Conservation (phyloP, 768 basidiomycete genomes). For the Suillus hirtellus region DNA sequence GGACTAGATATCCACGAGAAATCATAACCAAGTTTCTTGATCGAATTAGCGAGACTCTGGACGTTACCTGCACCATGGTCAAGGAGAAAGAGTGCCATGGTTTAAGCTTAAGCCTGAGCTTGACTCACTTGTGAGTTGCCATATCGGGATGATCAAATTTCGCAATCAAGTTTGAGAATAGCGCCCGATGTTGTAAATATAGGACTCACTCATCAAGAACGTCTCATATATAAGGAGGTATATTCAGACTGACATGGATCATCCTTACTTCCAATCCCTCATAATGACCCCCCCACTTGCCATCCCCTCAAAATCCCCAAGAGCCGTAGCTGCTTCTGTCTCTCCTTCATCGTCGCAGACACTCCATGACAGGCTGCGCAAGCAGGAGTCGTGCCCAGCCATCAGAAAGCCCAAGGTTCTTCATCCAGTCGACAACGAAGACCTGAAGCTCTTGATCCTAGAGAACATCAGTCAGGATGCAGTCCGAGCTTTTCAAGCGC, state of each 20-base stretch:
- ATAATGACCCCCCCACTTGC: constrained; percentile 50
- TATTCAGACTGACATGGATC: constrained; percentile 15
- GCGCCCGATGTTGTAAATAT: neutral
- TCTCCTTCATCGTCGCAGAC: constrained; percentile 48
- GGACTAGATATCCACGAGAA: constrained; percentile 87
- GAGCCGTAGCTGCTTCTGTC: constrained; percentile 48
- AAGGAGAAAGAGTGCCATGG: constrained; percentile 78
- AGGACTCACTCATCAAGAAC: neutral
- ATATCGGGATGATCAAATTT: constrained; percentile 14
- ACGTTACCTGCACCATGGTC: constrained; percentile 98
- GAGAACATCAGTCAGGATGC: constrained; percentile 97
- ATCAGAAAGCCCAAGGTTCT: constrained; percentile 67
- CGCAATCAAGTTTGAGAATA: neutral
- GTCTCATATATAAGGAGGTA: constrained; percentile 15
- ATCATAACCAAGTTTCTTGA: constrained; percentile 77
- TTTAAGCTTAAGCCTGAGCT: neutral
- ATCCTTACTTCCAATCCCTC: constrained; percentile 17
- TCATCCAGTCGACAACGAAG: constrained; percentile 81
- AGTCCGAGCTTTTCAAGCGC: constrained; percentile 70
- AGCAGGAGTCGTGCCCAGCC: constrained; percentile 31
- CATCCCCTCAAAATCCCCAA: constrained; percentile 35
- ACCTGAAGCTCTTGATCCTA: constrained; percentile 78
- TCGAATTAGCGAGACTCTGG: constrained; percentile 89
- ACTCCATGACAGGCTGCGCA: constrained; percentile 49
- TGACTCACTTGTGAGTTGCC: constrained; percentile 4